phyloP scores from a whole-genome alignment of 306 rosid species.

The Lathyrus aphaca region DNA sequence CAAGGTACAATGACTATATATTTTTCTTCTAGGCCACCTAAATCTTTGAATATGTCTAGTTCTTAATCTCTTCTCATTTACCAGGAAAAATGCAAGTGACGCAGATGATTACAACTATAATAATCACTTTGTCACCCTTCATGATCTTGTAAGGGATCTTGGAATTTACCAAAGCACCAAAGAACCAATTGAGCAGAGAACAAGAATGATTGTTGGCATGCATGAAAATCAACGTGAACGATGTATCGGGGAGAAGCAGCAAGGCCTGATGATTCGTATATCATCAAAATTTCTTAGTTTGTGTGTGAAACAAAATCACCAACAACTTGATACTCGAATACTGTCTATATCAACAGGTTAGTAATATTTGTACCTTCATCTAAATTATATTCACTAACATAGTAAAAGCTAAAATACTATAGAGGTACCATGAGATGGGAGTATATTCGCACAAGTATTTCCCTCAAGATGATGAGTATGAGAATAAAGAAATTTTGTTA shows the following conservation, averaged over 20 bases:
- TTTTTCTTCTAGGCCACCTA: not conserved
- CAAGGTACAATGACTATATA: conserved; percentile 52
- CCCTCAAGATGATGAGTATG: too few relatives aligned
- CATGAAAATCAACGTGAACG: conserved; percentile 38
- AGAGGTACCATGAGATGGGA: too few relatives aligned
- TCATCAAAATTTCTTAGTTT: conserved; percentile 44
- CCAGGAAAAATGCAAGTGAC: conserved; percentile 54
- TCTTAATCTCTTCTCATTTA: conserved; percentile 25
- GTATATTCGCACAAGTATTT: too few relatives aligned
- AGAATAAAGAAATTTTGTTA: too few relatives aligned
- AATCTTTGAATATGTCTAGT: not conserved
- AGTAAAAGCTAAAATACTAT: not conserved
- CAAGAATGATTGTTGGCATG: conserved; percentile 49
- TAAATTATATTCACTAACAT: not conserved
- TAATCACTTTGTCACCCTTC: conserved; percentile 54
- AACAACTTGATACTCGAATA: conserved; percentile 37
- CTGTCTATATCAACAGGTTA: conserved; percentile 69
- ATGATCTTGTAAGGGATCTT: conserved; percentile 67
- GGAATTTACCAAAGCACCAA: conserved; percentile 47
- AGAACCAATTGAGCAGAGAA: conserved; percentile 47
- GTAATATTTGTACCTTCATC: conserved; percentile 18
- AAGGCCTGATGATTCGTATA: conserved; percentile 26
- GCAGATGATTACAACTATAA: conserved; percentile 44
- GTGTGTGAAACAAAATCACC: conserved; percentile 35
- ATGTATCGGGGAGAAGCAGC: conserved; percentile 35